phyloP scores from a whole-genome alignment of 495 filamentous ascomycete genomes.

The Extremus antarcticus region DNA sequence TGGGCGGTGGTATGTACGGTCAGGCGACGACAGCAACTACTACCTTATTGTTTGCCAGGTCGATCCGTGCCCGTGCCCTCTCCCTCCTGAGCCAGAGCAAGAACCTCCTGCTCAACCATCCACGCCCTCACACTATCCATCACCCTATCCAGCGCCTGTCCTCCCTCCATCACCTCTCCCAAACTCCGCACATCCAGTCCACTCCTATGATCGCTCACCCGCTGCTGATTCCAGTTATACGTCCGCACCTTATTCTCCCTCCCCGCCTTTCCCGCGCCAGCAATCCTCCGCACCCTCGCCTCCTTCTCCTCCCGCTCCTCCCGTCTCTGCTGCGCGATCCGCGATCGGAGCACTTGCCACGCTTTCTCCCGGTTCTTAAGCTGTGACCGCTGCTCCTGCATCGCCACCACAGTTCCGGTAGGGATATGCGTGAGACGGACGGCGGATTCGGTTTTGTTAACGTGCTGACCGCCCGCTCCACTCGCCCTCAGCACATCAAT shows the following conservation, averaged over 20 bases:
- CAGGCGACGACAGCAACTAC: no score
- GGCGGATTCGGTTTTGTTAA: slow-evolving; percentile 95
- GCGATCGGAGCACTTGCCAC: slow-evolving; percentile 73
- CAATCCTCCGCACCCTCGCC: slow-evolving; percentile 55
- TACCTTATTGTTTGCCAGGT: no score
- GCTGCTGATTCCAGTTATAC: slow-evolving; percentile 87
- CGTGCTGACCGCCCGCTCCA: slow-evolving; percentile 91
- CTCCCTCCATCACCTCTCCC: slow-evolving; percentile 58
- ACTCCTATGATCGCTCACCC: slow-evolving; percentile 87
- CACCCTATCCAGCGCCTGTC: slow-evolving; percentile 49
- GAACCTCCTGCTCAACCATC: slow-evolving; percentile 67
- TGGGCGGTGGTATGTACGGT: neutral
- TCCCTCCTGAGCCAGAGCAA: slow-evolving; percentile 48
- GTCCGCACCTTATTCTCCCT: slow-evolving; percentile 89
- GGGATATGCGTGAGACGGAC: slow-evolving; percentile 89
- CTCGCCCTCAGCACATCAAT: slow-evolving; percentile 83
- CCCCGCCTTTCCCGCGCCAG: slow-evolving; percentile 69
- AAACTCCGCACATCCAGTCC: slow-evolving; percentile 75
- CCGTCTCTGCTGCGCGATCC: slow-evolving; percentile 66
- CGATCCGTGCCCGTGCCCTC: slow-evolving; percentile 10
- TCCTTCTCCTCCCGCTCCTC: slow-evolving; percentile 81
- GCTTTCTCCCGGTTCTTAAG: slow-evolving; percentile 75
- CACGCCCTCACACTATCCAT: slow-evolving; percentile 74
- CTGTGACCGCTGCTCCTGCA: slow-evolving; percentile 91
- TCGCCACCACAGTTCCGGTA: slow-evolving; percentile 71